These are phyloP conservation scores for Suillus subluteus DNA, from an alignment of 768 basidiomycete species.

Conservation along the genomic window DNA sequence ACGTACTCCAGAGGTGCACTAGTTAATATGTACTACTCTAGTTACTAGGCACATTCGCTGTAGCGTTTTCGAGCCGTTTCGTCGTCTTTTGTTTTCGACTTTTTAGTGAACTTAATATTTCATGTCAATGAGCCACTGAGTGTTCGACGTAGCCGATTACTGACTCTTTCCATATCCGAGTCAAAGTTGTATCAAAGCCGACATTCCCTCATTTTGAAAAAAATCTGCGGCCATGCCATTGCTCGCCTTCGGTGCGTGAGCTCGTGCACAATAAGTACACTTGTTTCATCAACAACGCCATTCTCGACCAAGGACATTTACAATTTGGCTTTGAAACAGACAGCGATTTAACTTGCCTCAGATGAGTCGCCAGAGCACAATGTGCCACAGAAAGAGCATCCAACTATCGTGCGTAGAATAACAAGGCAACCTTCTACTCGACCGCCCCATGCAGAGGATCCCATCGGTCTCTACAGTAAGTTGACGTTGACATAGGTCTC, in stretches of 20 bases:
- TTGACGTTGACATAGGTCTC: constrained; percentile 6
- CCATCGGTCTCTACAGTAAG: constrained; percentile 60
- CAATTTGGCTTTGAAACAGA: constrained; percentile 22
- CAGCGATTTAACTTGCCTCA: not conserved
- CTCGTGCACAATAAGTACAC: constrained; percentile 5
- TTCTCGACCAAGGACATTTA: constrained; percentile 34
- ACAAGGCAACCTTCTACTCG: constrained; percentile 13
- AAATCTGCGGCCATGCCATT: not conserved
- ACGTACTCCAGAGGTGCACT: too few relatives aligned
- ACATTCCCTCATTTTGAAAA: not conserved
- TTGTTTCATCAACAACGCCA: constrained; percentile 23
- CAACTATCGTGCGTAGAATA: too few relatives aligned
- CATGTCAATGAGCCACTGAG: too few relatives aligned
- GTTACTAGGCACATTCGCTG: too few relatives aligned
- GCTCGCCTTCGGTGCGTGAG: not conserved
- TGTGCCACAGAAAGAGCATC: too few relatives aligned
- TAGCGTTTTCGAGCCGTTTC: too few relatives aligned
- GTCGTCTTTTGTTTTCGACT: too few relatives aligned
- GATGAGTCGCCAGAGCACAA: too few relatives aligned
- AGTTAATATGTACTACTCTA: too few relatives aligned
- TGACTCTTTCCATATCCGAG: not conserved
- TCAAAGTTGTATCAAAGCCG: not conserved
- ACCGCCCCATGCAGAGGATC: constrained; percentile 48
- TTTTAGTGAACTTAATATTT: too few relatives aligned
- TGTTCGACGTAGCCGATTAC: too few relatives aligned